These are phyloP conservation scores for Acorus gramineus DNA, from an alignment of 106 monocot genomes.

Conservation along the genomic window DNA sequence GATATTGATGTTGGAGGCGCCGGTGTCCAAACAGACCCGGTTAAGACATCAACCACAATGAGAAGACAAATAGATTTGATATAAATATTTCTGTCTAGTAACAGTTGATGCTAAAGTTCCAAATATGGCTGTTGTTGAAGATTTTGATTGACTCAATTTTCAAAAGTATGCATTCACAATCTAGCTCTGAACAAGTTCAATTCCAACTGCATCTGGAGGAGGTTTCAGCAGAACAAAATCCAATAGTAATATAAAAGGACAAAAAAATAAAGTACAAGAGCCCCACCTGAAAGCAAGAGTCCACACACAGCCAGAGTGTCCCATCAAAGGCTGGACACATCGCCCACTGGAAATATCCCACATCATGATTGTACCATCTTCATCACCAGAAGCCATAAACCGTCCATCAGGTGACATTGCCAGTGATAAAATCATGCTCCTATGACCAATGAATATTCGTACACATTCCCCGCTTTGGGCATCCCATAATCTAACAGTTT, in stretches of 20 bases:
- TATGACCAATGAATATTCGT: conserved; percentile 92
- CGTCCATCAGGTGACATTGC: conserved; percentile 97
- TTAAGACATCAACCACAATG: not conserved
- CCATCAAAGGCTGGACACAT: conserved; percentile 74
- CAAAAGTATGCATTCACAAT: no score
- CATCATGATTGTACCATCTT: conserved; percentile 96
- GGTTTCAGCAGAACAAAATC: no score
- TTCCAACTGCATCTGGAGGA: no score
- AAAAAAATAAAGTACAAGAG: not conserved
- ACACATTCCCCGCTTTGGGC: conserved; percentile 89
- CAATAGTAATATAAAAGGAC: not conserved
- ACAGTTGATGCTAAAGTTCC: no score
- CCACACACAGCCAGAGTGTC: conserved; percentile 88
- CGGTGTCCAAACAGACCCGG: no score
- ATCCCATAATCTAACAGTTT: conserved; percentile 97
- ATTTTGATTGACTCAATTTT: no score
- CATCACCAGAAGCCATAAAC: conserved; percentile 97
- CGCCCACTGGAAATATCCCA: conserved; percentile 92
- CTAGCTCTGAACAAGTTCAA: no score
- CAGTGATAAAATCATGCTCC: conserved; percentile 76
- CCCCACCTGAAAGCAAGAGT: conserved; percentile 88
- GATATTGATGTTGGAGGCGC: no score
- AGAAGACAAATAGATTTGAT: not conserved
- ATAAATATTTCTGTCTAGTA: no score
- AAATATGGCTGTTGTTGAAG: no score